Conservation (phyloP, 495 filamentous ascomycete species). For the Aspergillus sparsus region DNA sequence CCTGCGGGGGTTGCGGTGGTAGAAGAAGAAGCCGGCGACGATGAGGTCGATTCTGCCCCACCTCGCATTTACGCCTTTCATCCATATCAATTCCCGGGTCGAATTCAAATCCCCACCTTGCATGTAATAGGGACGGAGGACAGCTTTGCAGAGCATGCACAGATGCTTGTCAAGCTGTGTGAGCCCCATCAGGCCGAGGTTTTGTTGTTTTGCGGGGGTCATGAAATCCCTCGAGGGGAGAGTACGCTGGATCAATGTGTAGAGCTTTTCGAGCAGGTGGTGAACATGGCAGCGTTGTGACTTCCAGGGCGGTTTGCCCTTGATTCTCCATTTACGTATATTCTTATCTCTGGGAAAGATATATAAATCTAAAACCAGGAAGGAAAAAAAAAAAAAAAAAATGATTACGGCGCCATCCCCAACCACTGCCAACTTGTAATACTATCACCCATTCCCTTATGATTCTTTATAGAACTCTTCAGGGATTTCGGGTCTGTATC, state of each 20-base stretch:
- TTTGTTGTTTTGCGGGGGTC: neutral
- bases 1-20: neutral
- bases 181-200: neutral
- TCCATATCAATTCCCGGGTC: neutral
- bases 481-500: neutral
- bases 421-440: neutral
- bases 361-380: no score
- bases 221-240: neutral
- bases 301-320: no score
- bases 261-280: slow-evolving; percentile 1
- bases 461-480: neutral
- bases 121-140: slow-evolving; percentile 2
- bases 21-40: no score
- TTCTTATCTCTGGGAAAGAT: no score
- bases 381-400: neutral
- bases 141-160: neutral
- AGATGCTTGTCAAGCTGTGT: neutral
- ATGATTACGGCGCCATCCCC: neutral
- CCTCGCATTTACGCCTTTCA: neutral
- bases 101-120: slow-evolving; percentile 2
- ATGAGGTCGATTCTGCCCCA: neutral
- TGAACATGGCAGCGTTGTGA: slow-evolving; percentile 1
- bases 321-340: no score
- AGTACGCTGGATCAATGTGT: slow-evolving; percentile 4
- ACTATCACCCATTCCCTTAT: neutral